phyloP scores from a whole-genome alignment of 768 basidiomycete genomes.

The Multifurca ochricompacta region DNA sequence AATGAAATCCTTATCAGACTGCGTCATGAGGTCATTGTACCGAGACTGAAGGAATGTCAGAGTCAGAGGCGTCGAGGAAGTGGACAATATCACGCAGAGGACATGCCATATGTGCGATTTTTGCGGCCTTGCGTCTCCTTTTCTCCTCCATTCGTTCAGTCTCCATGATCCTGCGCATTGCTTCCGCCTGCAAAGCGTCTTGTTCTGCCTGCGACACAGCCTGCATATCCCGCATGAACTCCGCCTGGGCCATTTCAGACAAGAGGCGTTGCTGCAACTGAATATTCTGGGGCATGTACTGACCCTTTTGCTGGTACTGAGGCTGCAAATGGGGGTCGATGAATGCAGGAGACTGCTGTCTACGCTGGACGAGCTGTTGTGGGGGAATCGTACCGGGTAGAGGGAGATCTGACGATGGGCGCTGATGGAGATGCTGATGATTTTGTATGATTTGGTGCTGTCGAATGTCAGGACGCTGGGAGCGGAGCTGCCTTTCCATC shows the following conservation, averaged over 20 bases:
- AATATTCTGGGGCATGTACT: conserved; percentile 51
- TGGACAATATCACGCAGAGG: not conserved
- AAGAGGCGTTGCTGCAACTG: conserved; percentile 70
- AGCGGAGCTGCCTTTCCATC: conserved; percentile 18
- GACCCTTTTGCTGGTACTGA: conserved; percentile 45
- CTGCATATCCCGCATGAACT: conserved; percentile 58
- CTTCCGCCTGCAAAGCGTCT: conserved; percentile 66
- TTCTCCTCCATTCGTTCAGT: conserved; percentile 85
- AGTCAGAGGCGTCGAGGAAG: not conserved
- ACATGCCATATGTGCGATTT: conserved; percentile 83
- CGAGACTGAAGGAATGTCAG: conserved; percentile 47
- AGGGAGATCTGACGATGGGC: conserved; percentile 37
- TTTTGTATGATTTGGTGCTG: conserved; percentile 23
- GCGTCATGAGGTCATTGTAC: conserved; percentile 94
- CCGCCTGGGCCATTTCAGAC: conserved; percentile 68
- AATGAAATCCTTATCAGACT: conserved; percentile 99
- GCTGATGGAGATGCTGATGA: conserved; percentile 32
- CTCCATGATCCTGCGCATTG: conserved; percentile 84
- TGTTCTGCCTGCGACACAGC: conserved; percentile 53
- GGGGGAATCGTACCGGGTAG: conserved; percentile 43
- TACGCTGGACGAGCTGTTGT: conserved; percentile 37
- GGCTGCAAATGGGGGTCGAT: conserved; percentile 25
- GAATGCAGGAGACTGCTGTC: conserved; percentile 33
- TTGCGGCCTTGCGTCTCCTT: conserved; percentile 69
- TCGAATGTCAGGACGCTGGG: conserved; percentile 20